Evolutionary conservation across 2,329 filamentous ascomycete genomes (phyloP).

Genomic region (Arthrobotrys musiformis): DNA sequence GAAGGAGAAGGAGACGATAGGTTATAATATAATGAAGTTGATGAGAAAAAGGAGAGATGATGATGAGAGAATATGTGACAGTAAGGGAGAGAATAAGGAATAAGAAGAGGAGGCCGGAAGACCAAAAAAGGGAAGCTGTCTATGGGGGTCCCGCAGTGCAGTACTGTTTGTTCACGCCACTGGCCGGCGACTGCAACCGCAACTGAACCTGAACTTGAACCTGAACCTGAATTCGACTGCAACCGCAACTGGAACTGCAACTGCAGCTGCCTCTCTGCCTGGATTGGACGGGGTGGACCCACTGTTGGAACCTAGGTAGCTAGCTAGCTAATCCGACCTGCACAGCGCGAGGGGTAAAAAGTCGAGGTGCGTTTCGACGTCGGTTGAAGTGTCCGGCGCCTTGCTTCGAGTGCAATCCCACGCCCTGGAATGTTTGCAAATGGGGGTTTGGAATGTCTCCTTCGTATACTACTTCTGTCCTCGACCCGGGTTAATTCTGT

Average conservation of each 20-base stretch:
- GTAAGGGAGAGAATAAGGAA: not conserved
- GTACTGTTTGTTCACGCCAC: conserved; percentile 17
- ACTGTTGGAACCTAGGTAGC: not conserved
- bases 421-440: not conserved
- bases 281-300: not conserved
- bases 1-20: not conserved
- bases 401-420: not conserved
- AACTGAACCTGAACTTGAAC: not conserved
- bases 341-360: conserved; percentile 23
- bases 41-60: not conserved
- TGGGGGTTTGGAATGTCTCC: not conserved
- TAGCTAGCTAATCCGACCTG: not conserved
- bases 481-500: conserved; percentile 12
- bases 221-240: not conserved
- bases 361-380: not conserved
- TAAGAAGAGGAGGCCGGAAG: not conserved
- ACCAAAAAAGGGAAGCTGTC: not conserved
- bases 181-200: conserved; percentile 6
- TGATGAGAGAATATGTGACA: too few relatives aligned
- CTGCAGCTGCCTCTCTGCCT: not conserved
- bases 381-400: conserved; percentile 24
- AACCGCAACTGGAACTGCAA: not conserved
- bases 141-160: too few relatives aligned
- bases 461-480: too few relatives aligned
- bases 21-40: too few relatives aligned